Percentiles rank a stretch among this genome's conserved stretches.
Conservation (phyloP, 2,329 filamentous ascomycete genomes). For the Coleophoma crateriformis region DNA sequence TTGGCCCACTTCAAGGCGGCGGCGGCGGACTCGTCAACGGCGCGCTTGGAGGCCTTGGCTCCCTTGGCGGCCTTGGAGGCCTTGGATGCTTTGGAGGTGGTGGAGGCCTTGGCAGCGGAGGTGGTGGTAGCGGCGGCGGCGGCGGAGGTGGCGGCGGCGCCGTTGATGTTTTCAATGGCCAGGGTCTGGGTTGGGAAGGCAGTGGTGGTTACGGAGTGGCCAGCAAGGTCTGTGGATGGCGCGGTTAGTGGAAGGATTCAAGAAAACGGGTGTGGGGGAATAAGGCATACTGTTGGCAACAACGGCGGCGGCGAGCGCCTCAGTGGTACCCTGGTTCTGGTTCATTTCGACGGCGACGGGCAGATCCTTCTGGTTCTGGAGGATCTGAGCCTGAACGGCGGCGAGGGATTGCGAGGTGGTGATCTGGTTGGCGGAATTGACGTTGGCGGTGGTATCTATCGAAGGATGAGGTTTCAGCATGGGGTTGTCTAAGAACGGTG, state of each 20-base stretch:
- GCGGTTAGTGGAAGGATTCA: no score
- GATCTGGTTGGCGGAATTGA: slow-evolving; percentile 40
- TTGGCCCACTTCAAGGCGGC: neutral
- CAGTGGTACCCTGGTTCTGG: slow-evolving; percentile 31
- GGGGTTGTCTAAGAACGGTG: neutral
- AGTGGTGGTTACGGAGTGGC: slow-evolving; percentile 22
- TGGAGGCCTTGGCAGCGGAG: neutral
- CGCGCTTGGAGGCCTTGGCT: no score
- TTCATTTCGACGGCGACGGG: slow-evolving; percentile 38
- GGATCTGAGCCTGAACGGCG: slow-evolving; percentile 41
- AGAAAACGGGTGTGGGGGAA: neutral
- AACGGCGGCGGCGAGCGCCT: slow-evolving; percentile 25
- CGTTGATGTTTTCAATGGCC: slow-evolving; percentile 11
- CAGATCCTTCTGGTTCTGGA: slow-evolving; percentile 45
- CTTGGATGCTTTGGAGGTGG: neutral
- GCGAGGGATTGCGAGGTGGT: slow-evolving; percentile 38
- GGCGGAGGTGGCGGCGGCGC: slow-evolving; percentile 7
- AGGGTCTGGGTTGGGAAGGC: slow-evolving; percentile 30
- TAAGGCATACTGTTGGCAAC: slow-evolving; percentile 20
- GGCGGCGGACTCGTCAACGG: no score
- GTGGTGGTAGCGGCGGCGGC: slow-evolving; percentile 9
- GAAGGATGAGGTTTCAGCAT: neutral
- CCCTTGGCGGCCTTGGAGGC: neutral
- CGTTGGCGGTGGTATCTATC: slow-evolving; percentile 32
- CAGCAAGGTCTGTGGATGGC: slow-evolving; percentile 16